These are phyloP conservation scores for Citrus hindsii DNA, from an alignment of 345 rosid species.

Conservation along the genomic window DNA sequence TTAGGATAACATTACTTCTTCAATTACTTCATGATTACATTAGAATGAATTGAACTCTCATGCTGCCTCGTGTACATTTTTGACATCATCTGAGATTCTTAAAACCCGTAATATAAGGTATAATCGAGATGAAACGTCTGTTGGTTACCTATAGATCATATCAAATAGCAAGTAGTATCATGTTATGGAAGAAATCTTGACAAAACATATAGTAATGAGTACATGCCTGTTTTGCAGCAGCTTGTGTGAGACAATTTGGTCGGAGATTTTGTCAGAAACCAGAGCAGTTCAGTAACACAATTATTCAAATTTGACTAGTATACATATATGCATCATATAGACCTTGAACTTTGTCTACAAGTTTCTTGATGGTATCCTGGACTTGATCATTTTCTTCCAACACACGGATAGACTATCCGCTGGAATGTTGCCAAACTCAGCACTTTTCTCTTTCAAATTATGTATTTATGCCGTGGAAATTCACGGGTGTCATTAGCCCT, in stretches of 20 bases:
- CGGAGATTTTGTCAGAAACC: not conserved
- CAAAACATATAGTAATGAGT: not conserved
- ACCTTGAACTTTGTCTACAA: not conserved
- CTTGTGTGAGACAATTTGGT: not conserved
- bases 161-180: not conserved
- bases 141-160: not conserved
- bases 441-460: not conserved
- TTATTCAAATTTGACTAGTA: not conserved
- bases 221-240: not conserved
- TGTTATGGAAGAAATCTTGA: not conserved
- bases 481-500: not conserved
- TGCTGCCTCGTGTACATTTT: not conserved
- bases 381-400: not conserved
- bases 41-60: not conserved
- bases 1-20: not conserved
- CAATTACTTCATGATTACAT: not conserved
- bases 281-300: not conserved
- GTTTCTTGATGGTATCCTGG: not conserved
- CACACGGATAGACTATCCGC: not conserved
- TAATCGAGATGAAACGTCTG: not conserved
- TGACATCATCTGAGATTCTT: not conserved
- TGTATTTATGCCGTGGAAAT: not conserved
- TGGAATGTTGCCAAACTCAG: not conserved
- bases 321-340: not conserved
- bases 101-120: not conserved